Evolutionary conservation across 75 land plant species (phyloP), one percentile per base, ranked within the genome.

Genomic region (Selaginella tamariscina): DNA sequence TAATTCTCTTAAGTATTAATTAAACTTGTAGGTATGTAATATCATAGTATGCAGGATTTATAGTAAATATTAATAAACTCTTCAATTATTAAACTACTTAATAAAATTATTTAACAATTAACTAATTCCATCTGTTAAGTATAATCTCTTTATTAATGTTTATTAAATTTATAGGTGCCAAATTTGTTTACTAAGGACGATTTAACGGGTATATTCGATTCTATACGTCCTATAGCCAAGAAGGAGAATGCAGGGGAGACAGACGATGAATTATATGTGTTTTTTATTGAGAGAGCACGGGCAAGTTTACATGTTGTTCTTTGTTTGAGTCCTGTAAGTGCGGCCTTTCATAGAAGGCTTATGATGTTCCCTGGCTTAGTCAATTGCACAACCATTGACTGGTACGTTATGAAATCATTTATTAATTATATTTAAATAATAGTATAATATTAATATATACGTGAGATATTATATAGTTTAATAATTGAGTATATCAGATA

Each of bases 361-460:
- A 55, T 54, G 67, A 74, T 74, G 76, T 74, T 74, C 54, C 76
- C 76, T 0, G 76, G 76, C 13, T 66, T 74, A 13, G 76, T 74
- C 24, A 74, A 74, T 64, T 74, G 76, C 28, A 56, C 76, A 8
- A 74, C 76, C 22, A 74, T 74, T 44, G 76, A 74, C 30, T 74
- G 76, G 76, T 74, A 69, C 31, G 13, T 0, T 13, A 56, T 56
- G 20, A 57, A 56, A 55, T 18, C 22, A 11, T 22, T 68, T 49
- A 39, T 2, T 29, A 39, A 57, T 57, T n/a, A n/a, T 26, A 2
- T 29, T 29, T 30, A 26, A 65, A 2, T 27, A 26, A 2, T 68
- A 18, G 49, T 5, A 39, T 39, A 39, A 5, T 39, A 39, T n/a
- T n/a, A n/a, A n/a, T n/a, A n/a, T n/a, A n/a, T n/a, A n/a, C n/a